phyloP scores from a whole-genome alignment of 306 rosid species.

The Oemleria cerasiformis region DNA sequence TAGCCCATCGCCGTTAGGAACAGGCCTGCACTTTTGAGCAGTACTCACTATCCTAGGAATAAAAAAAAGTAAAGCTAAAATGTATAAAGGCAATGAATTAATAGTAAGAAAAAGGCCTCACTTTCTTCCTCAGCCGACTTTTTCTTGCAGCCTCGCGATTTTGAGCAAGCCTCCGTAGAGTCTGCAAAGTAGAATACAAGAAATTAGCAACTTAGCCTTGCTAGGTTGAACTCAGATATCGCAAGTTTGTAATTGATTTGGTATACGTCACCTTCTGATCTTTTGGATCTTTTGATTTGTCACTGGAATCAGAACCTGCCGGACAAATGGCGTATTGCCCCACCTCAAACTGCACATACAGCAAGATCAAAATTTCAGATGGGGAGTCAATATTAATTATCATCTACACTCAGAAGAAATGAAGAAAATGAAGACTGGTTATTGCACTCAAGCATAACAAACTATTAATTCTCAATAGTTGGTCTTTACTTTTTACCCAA shows the following conservation, averaged over 20 bases:
- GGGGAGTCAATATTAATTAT: not conserved
- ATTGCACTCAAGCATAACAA: not conserved
- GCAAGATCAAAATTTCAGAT: slow-evolving; percentile 33
- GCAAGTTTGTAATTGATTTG: slow-evolving; percentile 9
- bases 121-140: slow-evolving; percentile 94
- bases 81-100: not conserved
- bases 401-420: slow-evolving; percentile 8
- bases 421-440: not conserved
- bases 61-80: not conserved
- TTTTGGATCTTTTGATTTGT: slow-evolving; percentile 80
- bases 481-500: not conserved
- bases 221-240: slow-evolving; percentile 14
- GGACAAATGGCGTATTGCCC: slow-evolving; percentile 46
- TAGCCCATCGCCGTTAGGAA: not conserved
- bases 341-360: slow-evolving; percentile 63
- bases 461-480: not conserved
- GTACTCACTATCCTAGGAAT: not conserved
- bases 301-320: slow-evolving; percentile 85
- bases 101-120: slow-evolving; percentile 26
- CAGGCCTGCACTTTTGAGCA: not conserved
- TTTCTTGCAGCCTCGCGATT: slow-evolving; percentile 99
- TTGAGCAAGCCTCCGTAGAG: slow-evolving; percentile 93
- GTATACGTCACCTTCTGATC: slow-evolving; percentile 81
- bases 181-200: slow-evolving; percentile 45
- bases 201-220: slow-evolving; percentile 16